phyloP scores from a whole-genome alignment of 2,329 filamentous ascomycete species.

The Dothiorella sarmentorum region DNA sequence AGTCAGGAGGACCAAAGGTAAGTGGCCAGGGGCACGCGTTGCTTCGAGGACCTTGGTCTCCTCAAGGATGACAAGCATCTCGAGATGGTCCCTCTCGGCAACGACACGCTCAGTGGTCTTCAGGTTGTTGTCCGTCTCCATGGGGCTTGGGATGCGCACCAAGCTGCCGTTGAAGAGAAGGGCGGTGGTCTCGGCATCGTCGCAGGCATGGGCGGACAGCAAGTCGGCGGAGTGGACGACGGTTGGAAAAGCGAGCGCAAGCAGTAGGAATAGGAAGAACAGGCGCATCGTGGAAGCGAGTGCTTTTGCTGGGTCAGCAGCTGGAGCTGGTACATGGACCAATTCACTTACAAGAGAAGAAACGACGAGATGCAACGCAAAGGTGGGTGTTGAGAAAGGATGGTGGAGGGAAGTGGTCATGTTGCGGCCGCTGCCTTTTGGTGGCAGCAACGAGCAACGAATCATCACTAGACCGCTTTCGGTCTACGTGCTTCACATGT shows the following conservation, averaged over 20 bases:
- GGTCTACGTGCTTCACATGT: no score
- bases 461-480: no score
- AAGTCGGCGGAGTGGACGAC: neutral
- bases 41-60: neutral
- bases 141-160: neutral
- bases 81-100: neutral
- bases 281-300: neutral
- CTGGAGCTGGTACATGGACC: no score
- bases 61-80: neutral
- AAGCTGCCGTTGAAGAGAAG: neutral
- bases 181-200: neutral
- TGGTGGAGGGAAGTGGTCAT: no score
- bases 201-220: neutral
- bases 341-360: no score
- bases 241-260: neutral
- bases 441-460: no score
- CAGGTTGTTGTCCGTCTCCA: neutral
- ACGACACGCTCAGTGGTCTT: neutral
- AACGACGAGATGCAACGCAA: no score
- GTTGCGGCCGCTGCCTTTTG: no score
- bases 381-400: no score
- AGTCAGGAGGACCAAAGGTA: no score
- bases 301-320: no score
- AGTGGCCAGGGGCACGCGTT: no score
- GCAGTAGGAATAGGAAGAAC: neutral